Evolutionary conservation across 495 filamentous ascomycete genomes (phyloP).

Genomic region (Xylaria grammica): DNA sequence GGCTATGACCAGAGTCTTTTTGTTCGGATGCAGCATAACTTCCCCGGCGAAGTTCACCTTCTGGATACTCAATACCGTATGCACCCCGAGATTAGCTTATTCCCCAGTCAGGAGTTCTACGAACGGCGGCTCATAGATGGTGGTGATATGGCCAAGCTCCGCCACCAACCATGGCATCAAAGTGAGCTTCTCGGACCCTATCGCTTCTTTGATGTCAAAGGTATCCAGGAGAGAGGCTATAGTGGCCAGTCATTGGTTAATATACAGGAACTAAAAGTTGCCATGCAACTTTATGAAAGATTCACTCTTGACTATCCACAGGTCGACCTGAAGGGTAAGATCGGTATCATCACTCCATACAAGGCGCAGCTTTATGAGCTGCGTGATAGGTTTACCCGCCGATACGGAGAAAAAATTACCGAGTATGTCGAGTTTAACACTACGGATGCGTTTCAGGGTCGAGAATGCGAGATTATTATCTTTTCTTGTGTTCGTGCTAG

Average conservation of each 20-base stretch:
- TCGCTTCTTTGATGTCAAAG: conserved; percentile 96
- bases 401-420: conserved; percentile 76
- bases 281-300: conserved; percentile 80
- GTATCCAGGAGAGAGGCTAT: conserved; percentile 76
- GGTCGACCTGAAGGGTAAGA: conserved; percentile 76
- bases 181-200: conserved; percentile 84
- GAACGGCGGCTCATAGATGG: conserved; percentile 86
- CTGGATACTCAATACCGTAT: conserved; percentile 98
- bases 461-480: conserved; percentile 96
- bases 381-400: conserved; percentile 68
- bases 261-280: conserved; percentile 79
- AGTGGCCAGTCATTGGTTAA: conserved; percentile 91
- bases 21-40: conserved; percentile 94
- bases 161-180: conserved; percentile 82
- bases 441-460: conserved; percentile 95
- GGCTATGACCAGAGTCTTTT: conserved; percentile 98
- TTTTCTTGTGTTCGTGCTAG: conserved; percentile 97
- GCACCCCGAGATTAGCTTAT: conserved; percentile 92
- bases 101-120: conserved; percentile 92
- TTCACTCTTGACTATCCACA: conserved; percentile 71
- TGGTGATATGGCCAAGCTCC: conserved; percentile 74
- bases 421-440: conserved; percentile 94
- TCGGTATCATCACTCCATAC: conserved; percentile 97
- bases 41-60: conserved; percentile 87
- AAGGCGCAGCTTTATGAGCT: conserved; percentile 89